Conservation (phyloP, 2,329 filamentous ascomycete species). For the Kalaharituber pfeilii region DNA sequence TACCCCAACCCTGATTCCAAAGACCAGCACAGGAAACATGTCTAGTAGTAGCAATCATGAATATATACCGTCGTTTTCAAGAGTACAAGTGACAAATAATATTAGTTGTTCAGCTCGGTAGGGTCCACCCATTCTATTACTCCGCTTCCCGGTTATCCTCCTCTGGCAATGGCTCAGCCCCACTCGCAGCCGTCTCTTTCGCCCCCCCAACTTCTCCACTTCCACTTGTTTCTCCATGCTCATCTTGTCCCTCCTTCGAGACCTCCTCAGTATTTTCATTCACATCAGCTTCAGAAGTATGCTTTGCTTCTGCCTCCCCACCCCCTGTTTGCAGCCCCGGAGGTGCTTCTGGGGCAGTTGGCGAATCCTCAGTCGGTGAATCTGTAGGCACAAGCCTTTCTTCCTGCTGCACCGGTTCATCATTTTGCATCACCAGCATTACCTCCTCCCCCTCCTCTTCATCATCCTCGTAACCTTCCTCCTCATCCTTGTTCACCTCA, state of each 20-base stretch:
- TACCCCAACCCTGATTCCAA: too few relatives aligned
- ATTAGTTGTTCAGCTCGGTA: too few relatives aligned
- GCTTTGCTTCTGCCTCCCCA: too few relatives aligned
- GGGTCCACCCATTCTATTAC: too few relatives aligned
- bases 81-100: too few relatives aligned
- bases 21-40: too few relatives aligned
- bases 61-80: too few relatives aligned
- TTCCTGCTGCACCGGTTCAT: not conserved
- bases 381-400: slow-evolving; percentile 1
- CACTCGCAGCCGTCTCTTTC: too few relatives aligned
- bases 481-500: slow-evolving; percentile 6
- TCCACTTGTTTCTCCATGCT: not conserved
- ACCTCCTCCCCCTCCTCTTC: slow-evolving; percentile 9
- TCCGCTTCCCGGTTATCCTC: too few relatives aligned
- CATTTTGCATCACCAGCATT: slow-evolving; percentile 1
- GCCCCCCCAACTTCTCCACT: not conserved
- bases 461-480: slow-evolving; percentile 6
- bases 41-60: too few relatives aligned
- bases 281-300: not conserved
- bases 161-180: too few relatives aligned
- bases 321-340: too few relatives aligned
- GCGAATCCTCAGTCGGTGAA: not conserved
- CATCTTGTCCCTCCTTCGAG: not conserved
- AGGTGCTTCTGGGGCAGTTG: not conserved
- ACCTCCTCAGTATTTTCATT: not conserved